Evolutionary conservation across 352 stramenopile species (phyloP).

Genomic region (Blastocystis sp.): DNA sequence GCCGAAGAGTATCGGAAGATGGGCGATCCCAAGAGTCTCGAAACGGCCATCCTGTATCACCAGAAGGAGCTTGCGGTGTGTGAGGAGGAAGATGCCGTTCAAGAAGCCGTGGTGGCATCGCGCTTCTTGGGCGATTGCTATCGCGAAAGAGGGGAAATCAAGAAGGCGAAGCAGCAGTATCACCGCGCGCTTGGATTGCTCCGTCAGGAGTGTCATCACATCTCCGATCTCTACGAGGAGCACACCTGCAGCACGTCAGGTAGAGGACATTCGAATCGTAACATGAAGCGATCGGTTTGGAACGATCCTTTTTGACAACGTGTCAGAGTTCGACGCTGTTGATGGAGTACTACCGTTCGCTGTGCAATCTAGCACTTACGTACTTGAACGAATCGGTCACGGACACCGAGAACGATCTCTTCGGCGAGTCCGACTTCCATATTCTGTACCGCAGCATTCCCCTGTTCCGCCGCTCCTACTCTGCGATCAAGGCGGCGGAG

Average conservation of each 20-base stretch:
- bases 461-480: background rate
- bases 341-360: constrained; percentile 41
- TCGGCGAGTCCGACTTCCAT: constrained; percentile 40
- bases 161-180: constrained; percentile 10
- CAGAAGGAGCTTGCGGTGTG: constrained; percentile 18
- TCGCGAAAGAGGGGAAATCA: constrained; percentile 32
- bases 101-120: background rate
- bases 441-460: constrained; percentile 41
- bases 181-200: background rate
- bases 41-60: constrained; percentile 19
- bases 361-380: constrained; percentile 24
- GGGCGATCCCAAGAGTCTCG: constrained; percentile 26
- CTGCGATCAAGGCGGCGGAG: background rate
- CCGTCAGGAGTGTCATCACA: background rate
- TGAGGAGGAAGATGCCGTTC: background rate
- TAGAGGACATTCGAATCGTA: background rate
- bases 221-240: background rate
- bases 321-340: background rate
- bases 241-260: background rate
- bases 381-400: constrained; percentile 51
- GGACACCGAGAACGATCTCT: background rate
- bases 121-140: constrained; percentile 32
- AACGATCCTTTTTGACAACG: background rate
- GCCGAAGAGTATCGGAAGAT: constrained; percentile 34
- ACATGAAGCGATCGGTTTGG: background rate